Conservation (phyloP, 2,329 filamentous ascomycete species). For the Colletotrichum higginsianum region DNA sequence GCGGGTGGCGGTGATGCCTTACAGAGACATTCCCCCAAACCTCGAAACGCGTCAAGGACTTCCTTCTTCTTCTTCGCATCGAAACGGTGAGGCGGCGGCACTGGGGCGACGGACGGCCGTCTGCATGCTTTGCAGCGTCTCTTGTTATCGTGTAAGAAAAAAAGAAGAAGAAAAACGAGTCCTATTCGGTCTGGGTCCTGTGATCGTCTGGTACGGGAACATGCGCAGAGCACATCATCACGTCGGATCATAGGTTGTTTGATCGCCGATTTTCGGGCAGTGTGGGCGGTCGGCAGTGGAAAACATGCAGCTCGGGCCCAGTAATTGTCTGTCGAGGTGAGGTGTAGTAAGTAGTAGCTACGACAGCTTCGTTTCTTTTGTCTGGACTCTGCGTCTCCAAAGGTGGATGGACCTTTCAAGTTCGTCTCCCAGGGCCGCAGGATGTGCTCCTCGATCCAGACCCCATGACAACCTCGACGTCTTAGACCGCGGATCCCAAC, state of each 20-base stretch:
- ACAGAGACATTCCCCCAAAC: not conserved
- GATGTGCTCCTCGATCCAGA: not conserved
- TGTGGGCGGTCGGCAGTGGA: not conserved
- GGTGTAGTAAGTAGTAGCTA: not conserved
- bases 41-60: not conserved
- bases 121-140: slow-evolving; percentile 3
- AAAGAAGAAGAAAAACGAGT: not conserved
- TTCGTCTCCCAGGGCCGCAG: not conserved
- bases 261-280: slow-evolving; percentile 6
- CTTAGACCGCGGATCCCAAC: not conserved
- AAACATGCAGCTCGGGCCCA: not conserved
- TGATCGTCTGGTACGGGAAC: slow-evolving; percentile 23
- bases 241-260: slow-evolving; percentile 12
- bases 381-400: not conserved
- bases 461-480: not conserved
- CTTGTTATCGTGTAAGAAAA: not conserved
- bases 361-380: slow-evolving; percentile 1
- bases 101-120: slow-evolving; percentile 14
- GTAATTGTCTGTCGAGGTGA: not conserved
- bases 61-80: not conserved
- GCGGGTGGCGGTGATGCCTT: slow-evolving; percentile 12
- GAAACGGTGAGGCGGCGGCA: not conserved
- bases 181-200: not conserved
- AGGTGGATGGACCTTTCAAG: not conserved
- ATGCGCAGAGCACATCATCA: slow-evolving; percentile 8